Evolutionary conservation across 225 moss, liverwort and hornwort species (phyloP).

Genomic region (Ulota crispa): DNA sequence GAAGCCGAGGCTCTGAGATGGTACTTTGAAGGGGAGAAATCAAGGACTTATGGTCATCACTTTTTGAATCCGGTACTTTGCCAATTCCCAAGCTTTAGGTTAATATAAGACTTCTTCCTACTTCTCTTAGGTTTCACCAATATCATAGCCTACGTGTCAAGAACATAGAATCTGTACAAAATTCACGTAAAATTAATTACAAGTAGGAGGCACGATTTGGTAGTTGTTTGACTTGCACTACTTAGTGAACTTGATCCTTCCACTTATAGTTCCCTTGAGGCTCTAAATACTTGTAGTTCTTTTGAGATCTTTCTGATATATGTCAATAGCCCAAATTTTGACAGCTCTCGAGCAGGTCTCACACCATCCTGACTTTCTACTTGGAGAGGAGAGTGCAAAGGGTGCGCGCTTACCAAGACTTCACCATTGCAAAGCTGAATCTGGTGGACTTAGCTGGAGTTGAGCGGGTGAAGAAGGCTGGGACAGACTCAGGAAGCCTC

Average conservation of each 20-base stretch:
- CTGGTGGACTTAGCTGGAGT: constrained; percentile 92
- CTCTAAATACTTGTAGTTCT: no score
- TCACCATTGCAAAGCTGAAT: constrained; percentile 77
- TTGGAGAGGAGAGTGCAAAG: constrained; percentile 84
- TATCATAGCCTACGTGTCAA: background rate
- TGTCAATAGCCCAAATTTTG: background rate
- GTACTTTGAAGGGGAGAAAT: constrained; percentile 86
- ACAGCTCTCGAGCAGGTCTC: constrained; percentile 93
- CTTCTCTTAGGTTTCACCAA: background rate
- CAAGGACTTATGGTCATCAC: constrained; percentile 77
- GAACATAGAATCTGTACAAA: background rate
- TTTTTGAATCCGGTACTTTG: constrained; percentile 67
- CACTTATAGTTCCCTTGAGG: no score
- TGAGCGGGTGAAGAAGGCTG: constrained; percentile 73
- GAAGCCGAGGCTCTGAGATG: constrained; percentile 76
- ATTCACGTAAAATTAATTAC: no score
- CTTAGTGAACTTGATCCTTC: no score
- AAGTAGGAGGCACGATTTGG: no score
- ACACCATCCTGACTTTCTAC: constrained; percentile 86
- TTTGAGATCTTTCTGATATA: background rate
- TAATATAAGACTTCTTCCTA: background rate
- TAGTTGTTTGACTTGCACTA: no score
- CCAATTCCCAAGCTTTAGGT: background rate
- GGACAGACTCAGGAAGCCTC: constrained; percentile 52
- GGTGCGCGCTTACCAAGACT: constrained; percentile 52